Conservation (phyloP, 352 stramenopile species). For the Phytophthora meadii region DNA sequence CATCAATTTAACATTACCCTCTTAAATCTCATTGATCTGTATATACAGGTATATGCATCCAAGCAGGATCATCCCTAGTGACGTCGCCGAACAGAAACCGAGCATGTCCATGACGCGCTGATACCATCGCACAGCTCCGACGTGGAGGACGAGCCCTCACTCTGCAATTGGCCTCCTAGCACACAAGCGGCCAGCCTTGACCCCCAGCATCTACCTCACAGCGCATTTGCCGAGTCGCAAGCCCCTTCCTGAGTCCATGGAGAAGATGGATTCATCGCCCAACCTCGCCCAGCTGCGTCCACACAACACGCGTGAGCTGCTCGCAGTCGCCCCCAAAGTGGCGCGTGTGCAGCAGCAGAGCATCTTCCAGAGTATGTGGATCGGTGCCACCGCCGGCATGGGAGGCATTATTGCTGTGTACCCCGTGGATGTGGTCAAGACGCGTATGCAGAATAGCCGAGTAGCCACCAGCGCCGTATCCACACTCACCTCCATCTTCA, state of each 20-base stretch:
- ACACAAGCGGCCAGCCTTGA: conserved; percentile 14
- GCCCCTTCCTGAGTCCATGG: conserved; percentile 25
- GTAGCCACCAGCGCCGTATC: conserved; percentile 63
- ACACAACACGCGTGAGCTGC: conserved; percentile 47
- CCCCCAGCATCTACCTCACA: background rate
- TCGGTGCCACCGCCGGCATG: conserved; percentile 81
- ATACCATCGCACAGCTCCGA: conserved; percentile 12
- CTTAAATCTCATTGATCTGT: background rate
- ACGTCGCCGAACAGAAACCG: conserved; percentile 15
- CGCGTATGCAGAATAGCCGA: conserved; percentile 80
- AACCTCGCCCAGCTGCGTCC: conserved; percentile 33
- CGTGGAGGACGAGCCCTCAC: conserved; percentile 25
- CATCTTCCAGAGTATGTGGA: conserved; percentile 83
- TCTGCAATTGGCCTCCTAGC: conserved; percentile 31
- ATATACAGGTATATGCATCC: background rate
- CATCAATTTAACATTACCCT: background rate
- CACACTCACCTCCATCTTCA: conserved; percentile 65
- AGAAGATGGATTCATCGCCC: conserved; percentile 34
- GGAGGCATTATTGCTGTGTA: conserved; percentile 85
- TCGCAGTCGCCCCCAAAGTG: conserved; percentile 31
- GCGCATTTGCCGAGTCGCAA: background rate
- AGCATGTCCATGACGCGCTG: conserved; percentile 21
- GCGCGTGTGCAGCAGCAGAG: conserved; percentile 49
- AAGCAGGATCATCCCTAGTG: conserved; percentile 1
- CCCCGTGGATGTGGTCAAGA: conserved; percentile 87